Conservation (phyloP, 179 eudicot genomes). For the Camellia oleifera region DNA sequence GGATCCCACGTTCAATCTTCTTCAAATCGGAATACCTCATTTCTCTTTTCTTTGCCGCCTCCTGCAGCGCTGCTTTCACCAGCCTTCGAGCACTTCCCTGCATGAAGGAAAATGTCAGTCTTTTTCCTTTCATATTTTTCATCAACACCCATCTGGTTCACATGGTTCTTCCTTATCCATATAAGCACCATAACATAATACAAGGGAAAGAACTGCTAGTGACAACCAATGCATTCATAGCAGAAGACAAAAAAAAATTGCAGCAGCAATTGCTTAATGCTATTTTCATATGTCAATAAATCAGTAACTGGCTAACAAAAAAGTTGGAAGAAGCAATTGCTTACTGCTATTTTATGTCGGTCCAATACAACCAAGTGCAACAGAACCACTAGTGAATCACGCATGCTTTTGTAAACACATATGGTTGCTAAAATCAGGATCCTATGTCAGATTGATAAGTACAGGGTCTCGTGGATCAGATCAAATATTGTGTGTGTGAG, state of each 20-base stretch:
- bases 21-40: slow-evolving; percentile 80
- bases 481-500: too few species aligned
- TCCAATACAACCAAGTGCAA: too few species aligned
- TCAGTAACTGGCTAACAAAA: not conserved
- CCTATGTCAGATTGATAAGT: too few species aligned
- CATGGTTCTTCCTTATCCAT: not conserved
- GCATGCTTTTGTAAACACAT: too few species aligned
- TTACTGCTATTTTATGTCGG: too few species aligned
- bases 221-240: not conserved
- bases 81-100: slow-evolving; percentile 77
- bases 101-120: slow-evolving; percentile 1
- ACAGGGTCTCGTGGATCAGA: not conserved
- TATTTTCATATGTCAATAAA: not conserved
- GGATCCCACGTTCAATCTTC: slow-evolving; percentile 74
- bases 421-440: too few species aligned
- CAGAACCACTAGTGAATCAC: too few species aligned
- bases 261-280: not conserved
- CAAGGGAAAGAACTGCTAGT: not conserved
- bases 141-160: not conserved
- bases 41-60: slow-evolving; percentile 80
- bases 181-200: not conserved
- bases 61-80: slow-evolving; percentile 64
- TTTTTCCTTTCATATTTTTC: not conserved
- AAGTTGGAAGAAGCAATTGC: too few species aligned
- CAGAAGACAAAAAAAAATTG: not conserved